Base-by-base conservation (phyloP, 140 eudicot genomes). In the Anethum foeniculum region DNA sequence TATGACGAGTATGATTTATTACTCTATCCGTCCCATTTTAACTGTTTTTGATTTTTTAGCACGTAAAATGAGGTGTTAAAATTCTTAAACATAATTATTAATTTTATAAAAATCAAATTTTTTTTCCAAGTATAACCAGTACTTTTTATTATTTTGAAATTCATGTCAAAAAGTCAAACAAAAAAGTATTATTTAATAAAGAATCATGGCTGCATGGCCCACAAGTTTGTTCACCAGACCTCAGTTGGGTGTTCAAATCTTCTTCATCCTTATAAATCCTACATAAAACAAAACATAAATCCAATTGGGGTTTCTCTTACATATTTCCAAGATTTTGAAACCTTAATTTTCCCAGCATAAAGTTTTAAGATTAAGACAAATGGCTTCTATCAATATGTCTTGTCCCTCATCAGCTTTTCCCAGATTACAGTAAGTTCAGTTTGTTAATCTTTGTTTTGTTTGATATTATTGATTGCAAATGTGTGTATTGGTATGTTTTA, bases 371-470 rank as follows among this genome's bases (percentile, higher is more conserved):
- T 62, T 62, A 25, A 25, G 75, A 19, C 38, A 75, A 7, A 89
- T 90, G 92, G 96, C 96, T 76, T 85, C 96, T 68, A 75, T 88
- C 19, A 81, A 85, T 73, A 69, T 86, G 48, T 88, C 89, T 76
- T 82, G 87, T 81, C 84, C 92, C 18, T 85, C 95, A 46, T 84
- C 92, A 51, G 68, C 92, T 78, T 76, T 87, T 34, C 85, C 87
- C 49, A 85, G 80, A 79, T 82, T 91, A 19, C 84, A 80, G 96
- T 91, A 86, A 84, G 84, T n/a, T 38, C 62, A 58, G n/a, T 18
- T 30, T 23, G 13, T 39, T 4, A 39, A 41, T 73, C 77, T 41
- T 21, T 73, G 4, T 21, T 11, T 23, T 73, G 48, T 71, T 72
- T 41, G 27, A 36, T 6, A 21, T 7, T 73, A 0, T 73, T 39